Conservation (phyloP, 768 basidiomycete species). For the Termitomyces eurrhizus region DNA sequence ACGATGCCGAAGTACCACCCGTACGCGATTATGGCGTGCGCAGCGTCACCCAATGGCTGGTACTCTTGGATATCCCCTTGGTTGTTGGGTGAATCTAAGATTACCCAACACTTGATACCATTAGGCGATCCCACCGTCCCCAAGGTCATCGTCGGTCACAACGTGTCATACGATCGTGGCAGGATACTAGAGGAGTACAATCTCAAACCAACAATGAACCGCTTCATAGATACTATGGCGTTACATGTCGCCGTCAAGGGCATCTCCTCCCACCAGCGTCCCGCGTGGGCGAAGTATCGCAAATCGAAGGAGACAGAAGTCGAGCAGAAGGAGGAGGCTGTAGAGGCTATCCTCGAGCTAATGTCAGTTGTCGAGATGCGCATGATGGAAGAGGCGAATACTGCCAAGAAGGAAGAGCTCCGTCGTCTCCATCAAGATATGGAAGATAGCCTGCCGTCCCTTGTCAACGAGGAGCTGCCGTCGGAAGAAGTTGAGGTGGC, state of each 20-base stretch:
- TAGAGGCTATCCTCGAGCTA: constrained; percentile 48
- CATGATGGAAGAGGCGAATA: constrained; percentile 42
- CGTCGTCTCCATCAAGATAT: constrained; percentile 32
- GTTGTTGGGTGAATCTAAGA: constrained; percentile 60
- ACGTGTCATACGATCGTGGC: constrained; percentile 90
- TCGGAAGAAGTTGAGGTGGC: constrained; percentile 30
- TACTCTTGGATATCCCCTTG: constrained; percentile 97
- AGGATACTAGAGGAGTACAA: constrained; percentile 82
- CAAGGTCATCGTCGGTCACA: constrained; percentile 86
- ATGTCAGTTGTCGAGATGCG: constrained; percentile 43
- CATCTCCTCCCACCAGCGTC: constrained; percentile 91
- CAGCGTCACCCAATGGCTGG: constrained; percentile 81
- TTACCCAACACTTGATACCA: constrained; percentile 69
- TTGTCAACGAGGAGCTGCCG: constrained; percentile 22
- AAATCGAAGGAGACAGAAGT: constrained; percentile 60
- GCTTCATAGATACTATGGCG: constrained; percentile 93
- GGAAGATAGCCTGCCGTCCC: constrained; percentile 31
- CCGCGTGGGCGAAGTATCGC: constrained; percentile 85
- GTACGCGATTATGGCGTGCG: constrained; percentile 86
- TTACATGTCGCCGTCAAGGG: constrained; percentile 92
- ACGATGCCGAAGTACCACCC: constrained; percentile 81
- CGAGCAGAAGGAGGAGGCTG: constrained; percentile 58
- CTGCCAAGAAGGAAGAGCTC: constrained; percentile 41
- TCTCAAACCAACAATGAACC: constrained; percentile 58
- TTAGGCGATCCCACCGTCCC: constrained; percentile 52